Conservation (phyloP, 495 filamentous ascomycete species). For the Penicillium antarcticum region DNA sequence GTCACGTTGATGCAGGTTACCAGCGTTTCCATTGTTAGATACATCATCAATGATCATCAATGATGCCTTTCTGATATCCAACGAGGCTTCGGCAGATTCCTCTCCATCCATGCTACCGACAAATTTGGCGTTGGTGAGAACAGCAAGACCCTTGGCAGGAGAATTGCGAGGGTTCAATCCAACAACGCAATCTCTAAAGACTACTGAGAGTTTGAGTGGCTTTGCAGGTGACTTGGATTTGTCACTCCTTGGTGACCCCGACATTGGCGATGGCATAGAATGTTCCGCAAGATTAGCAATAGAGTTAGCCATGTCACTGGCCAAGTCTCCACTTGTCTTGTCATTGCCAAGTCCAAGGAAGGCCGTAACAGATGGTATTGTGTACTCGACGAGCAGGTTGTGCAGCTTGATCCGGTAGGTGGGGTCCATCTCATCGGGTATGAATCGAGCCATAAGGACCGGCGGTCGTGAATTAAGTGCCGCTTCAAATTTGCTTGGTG, state of each 20-base stretch:
- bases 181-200: constrained; percentile 72
- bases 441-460: constrained; percentile 75
- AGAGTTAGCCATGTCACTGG: constrained; percentile 72
- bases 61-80: constrained; percentile 74
- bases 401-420: constrained; percentile 81
- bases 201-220: constrained; percentile 65
- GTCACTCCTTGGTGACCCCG: constrained; percentile 14
- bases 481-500: constrained; percentile 13
- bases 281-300: constrained; percentile 70
- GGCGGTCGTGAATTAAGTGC: constrained; percentile 36
- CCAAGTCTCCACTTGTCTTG: constrained; percentile 67
- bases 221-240: constrained; percentile 30
- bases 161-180: constrained; percentile 82
- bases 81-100: constrained; percentile 53
- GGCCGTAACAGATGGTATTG: constrained; percentile 74
- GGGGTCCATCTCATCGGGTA: constrained; percentile 92
- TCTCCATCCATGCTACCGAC: constrained; percentile 58
- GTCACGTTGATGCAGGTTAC: constrained; percentile 44
- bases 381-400: constrained; percentile 80
- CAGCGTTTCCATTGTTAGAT: constrained; percentile 43
- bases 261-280: constrained; percentile 16
- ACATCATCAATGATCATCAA: constrained; percentile 81
- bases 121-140: constrained; percentile 73
- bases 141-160: constrained; percentile 68
- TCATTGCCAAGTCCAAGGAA: constrained; percentile 67